Evolutionary conservation across 306 rosid genomes (phyloP).

Genomic region (Arachis stenosperma): DNA sequence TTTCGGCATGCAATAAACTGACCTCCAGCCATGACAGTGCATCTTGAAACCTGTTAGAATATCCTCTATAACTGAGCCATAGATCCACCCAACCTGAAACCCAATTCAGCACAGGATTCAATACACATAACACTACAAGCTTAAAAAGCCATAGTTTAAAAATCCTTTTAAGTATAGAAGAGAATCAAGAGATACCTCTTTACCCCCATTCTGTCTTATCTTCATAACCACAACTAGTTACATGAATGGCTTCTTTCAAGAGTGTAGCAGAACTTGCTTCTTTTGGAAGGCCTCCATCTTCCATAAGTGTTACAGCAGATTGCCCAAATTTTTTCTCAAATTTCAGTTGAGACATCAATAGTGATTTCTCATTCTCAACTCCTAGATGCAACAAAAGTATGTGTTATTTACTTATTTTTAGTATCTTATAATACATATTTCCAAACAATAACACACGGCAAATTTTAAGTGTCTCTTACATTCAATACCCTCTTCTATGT

Average conservation of each 20-base stretch:
- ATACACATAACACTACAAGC: not conserved
- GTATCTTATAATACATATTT: no score
- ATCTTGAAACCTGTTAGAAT: conserved; percentile 90
- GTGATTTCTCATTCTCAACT: conserved; percentile 69
- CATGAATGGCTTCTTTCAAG: conserved; percentile 88
- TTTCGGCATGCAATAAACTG: conserved; percentile 91
- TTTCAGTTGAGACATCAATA: conserved; percentile 67
- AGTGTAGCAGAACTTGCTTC: conserved; percentile 73
- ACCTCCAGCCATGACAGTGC: conserved; percentile 98
- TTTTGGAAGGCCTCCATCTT: conserved; percentile 78
- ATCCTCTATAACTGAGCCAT: conserved; percentile 94
- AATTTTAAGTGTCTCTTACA: conserved; percentile 47
- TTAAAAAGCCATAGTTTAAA: not conserved
- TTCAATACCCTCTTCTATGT: conserved; percentile 80
- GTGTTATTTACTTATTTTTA: no score
- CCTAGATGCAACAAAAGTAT: conserved; percentile 43
- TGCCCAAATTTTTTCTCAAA: conserved; percentile 85
- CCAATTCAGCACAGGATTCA: conserved; percentile 7
- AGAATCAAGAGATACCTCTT: conserved; percentile 58
- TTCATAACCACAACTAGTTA: conserved; percentile 87
- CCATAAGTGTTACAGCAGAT: conserved; percentile 67
- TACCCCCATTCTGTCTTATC: conserved; percentile 94
- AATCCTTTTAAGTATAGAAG: conserved; percentile 5
- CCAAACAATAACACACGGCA: not conserved
- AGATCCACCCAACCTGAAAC: conserved; percentile 93